phyloP scores from a whole-genome alignment of 2,329 filamentous ascomycete species.

The Aspergillus sp. region DNA sequence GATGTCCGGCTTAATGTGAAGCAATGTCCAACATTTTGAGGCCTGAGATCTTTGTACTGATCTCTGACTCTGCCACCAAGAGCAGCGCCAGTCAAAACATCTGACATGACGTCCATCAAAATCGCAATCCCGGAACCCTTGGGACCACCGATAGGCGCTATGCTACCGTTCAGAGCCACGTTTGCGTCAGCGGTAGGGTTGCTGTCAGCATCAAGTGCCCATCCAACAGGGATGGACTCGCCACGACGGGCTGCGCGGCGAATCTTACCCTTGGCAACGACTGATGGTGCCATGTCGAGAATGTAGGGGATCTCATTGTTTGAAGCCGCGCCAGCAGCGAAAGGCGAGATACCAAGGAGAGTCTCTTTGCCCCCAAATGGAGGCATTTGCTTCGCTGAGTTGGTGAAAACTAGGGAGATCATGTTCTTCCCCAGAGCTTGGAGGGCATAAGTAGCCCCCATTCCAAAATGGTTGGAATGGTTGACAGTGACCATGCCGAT shows the following conservation, averaged over 20 bases:
- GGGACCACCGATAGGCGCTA: not conserved
- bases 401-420: slow-evolving; percentile 59
- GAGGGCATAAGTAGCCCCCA: slow-evolving; percentile 66
- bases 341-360: slow-evolving; percentile 60
- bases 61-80: slow-evolving; percentile 65
- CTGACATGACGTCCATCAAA: not conserved
- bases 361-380: slow-evolving; percentile 58
- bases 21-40: slow-evolving; percentile 62
- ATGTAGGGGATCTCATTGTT: slow-evolving; percentile 4
- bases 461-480: slow-evolving; percentile 68
- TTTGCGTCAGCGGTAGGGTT: not conserved
- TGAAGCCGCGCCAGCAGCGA: slow-evolving; percentile 24
- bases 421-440: slow-evolving; percentile 60
- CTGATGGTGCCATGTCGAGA: slow-evolving; percentile 19
- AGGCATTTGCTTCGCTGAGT: slow-evolving; percentile 59
- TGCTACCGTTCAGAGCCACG: not conserved
- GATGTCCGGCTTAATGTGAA: slow-evolving; percentile 58
- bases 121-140: not conserved
- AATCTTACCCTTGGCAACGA: slow-evolving; percentile 19
- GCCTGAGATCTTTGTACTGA: slow-evolving; percentile 59
- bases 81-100: slow-evolving; percentile 55
- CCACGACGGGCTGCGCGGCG: slow-evolving; percentile 16
- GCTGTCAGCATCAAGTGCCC: not conserved
- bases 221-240: slow-evolving; percentile 17
- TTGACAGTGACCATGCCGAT: slow-evolving; percentile 65